These are phyloP conservation scores for Xylaria arbuscula DNA, from an alignment of 2,329 filamentous ascomycete species.

Conservation along the genomic window DNA sequence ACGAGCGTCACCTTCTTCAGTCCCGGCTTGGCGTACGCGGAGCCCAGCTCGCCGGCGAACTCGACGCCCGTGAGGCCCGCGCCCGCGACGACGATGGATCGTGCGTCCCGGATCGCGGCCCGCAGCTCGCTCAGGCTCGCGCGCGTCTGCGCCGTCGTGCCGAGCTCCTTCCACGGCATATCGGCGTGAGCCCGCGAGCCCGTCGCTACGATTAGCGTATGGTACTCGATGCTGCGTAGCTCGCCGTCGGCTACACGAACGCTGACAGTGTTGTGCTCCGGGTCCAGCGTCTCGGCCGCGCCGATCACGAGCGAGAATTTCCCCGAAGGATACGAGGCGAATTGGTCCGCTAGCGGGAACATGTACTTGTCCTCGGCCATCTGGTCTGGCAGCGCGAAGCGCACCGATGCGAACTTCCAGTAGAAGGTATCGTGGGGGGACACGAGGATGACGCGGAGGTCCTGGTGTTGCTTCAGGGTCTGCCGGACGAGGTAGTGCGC, in stretches of 20 bases:
- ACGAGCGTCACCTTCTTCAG: constrained; percentile 61
- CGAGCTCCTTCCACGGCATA: constrained; percentile 61
- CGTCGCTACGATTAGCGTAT: constrained; percentile 66
- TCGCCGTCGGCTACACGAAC: constrained; percentile 52
- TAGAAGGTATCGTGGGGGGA: constrained; percentile 61
- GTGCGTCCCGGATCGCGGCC: constrained; percentile 55
- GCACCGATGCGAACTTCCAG: constrained; percentile 62
- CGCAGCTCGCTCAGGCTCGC: constrained; percentile 53
- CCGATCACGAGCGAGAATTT: constrained; percentile 66
- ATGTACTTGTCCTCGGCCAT: constrained; percentile 57
- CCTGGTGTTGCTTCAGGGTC: constrained; percentile 50
- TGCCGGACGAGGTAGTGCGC: constrained; percentile 64
- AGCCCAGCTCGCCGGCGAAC: constrained; percentile 63
- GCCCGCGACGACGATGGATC: constrained; percentile 63
- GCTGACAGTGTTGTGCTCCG: constrained; percentile 55
- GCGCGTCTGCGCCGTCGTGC: constrained; percentile 53
- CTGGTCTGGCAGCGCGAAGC: constrained; percentile 60
- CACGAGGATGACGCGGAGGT: constrained; percentile 59
- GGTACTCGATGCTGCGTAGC: constrained; percentile 56
- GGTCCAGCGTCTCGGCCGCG: constrained; percentile 57
- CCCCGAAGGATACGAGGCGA: constrained; percentile 57
- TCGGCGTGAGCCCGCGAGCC: constrained; percentile 57
- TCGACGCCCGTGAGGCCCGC: constrained; percentile 64
- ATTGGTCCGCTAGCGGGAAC: constrained; percentile 55
- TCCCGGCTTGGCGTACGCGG: constrained; percentile 54